Evolutionary conservation across 768 basidiomycete genomes (phyloP).

Genomic region (Omphalotus guepiniiformis): DNA sequence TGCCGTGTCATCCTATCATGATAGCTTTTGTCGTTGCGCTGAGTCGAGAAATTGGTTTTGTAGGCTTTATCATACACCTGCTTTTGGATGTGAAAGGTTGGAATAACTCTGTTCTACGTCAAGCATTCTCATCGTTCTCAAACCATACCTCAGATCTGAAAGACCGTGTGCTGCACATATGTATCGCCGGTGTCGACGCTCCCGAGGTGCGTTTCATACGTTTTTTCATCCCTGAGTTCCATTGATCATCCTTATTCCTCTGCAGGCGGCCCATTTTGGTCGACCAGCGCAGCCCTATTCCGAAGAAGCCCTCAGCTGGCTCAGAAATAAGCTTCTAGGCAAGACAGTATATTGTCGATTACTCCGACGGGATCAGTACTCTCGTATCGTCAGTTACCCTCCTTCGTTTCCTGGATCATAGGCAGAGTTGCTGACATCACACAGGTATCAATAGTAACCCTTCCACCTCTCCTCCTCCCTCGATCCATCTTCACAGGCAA

Average conservation of each 20-base stretch:
- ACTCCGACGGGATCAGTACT: conserved; percentile 76
- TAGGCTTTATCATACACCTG: conserved; percentile 77
- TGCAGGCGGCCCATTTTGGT: conserved; percentile 82
- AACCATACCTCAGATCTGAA: conserved; percentile 79
- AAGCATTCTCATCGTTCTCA: conserved; percentile 49
- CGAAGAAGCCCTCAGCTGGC: conserved; percentile 71
- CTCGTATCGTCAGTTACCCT: conserved; percentile 58
- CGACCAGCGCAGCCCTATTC: conserved; percentile 71
- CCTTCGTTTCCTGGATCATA: too few relatives aligned
- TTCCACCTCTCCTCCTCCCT: too few relatives aligned
- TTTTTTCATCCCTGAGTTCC: background rate
- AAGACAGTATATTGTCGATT: conserved; percentile 69
- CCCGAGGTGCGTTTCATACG: conserved; percentile 60
- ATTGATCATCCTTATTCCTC: conserved; percentile 2
- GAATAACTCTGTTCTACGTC: conserved; percentile 71
- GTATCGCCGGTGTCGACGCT: conserved; percentile 89
- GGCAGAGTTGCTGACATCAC: too few relatives aligned
- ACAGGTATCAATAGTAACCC: too few relatives aligned
- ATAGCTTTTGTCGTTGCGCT: too few relatives aligned
- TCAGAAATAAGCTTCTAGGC: conserved; percentile 52
- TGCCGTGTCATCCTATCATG: too few relatives aligned
- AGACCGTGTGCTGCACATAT: conserved; percentile 79
- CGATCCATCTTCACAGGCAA: too few relatives aligned
- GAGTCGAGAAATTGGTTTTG: too few relatives aligned
- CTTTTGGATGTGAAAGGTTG: conserved; percentile 70